phyloP scores from a whole-genome alignment of 2,329 filamentous ascomycete genomes.

The Trichoderma hamatum region DNA sequence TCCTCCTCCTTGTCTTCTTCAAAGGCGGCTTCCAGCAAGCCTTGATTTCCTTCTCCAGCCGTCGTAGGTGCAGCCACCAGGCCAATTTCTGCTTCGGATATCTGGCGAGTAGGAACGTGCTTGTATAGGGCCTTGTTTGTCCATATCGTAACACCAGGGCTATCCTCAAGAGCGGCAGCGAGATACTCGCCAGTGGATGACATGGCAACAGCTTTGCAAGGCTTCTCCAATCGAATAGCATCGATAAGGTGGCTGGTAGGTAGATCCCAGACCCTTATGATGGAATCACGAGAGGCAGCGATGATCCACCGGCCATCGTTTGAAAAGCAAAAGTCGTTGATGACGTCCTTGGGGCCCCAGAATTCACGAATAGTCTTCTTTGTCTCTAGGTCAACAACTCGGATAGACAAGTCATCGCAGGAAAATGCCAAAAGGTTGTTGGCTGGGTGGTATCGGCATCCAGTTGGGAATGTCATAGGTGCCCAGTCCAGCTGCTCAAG shows the following conservation, averaged over 20 bases:
- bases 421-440: constrained; percentile 87
- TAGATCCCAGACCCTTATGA: constrained; percentile 90
- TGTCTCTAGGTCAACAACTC: constrained; percentile 88
- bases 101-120: constrained; percentile 82
- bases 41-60: constrained; percentile 79
- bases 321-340: constrained; percentile 87
- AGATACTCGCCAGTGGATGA: constrained; percentile 90
- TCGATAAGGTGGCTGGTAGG: constrained; percentile 96
- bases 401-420: constrained; percentile 85
- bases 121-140: constrained; percentile 91
- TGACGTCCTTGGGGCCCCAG: constrained; percentile 73
- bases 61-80: constrained; percentile 69
- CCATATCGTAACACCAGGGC: constrained; percentile 91
- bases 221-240: constrained; percentile 76
- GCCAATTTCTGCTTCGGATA: constrained; percentile 74
- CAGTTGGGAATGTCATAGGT: constrained; percentile 71
- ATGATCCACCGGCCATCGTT: constrained; percentile 93
- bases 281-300: constrained; percentile 77
- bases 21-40: constrained; percentile 76
- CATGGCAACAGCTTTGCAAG: constrained; percentile 84
- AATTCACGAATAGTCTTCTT: constrained; percentile 91
- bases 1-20: constrained; percentile 55
- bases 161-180: constrained; percentile 81
- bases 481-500: constrained; percentile 83
- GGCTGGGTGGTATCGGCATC: constrained; percentile 76